Conservation (phyloP, 169 alveolate genomes). For the Cryptosporidium tyzzeri region DNA sequence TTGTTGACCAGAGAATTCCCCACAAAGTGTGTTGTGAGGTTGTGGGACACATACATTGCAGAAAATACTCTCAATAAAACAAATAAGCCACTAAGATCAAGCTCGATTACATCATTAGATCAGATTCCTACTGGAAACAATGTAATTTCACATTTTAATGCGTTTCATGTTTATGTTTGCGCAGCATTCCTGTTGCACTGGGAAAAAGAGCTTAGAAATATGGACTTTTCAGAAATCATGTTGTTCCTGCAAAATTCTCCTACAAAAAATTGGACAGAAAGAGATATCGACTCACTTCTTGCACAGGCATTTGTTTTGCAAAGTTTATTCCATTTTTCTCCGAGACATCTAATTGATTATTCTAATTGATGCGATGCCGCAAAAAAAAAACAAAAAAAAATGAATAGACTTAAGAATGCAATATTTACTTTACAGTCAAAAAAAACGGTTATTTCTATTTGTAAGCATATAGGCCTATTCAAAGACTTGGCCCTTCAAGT, state of each 20-base stretch:
- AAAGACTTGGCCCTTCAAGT: not conserved
- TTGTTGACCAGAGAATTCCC: constrained; percentile 73
- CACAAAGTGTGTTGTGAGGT: constrained; percentile 80
- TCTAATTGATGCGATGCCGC: not conserved
- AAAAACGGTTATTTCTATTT: constrained; percentile 7
- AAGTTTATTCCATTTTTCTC: constrained; percentile 82
- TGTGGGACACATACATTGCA: constrained; percentile 92
- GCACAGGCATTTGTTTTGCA: constrained; percentile 87
- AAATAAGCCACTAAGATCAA: constrained; percentile 33
- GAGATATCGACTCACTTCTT: constrained; percentile 90
- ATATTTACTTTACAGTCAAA: constrained; percentile 25
- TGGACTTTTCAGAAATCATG: constrained; percentile 89
- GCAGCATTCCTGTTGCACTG: constrained; percentile 89
- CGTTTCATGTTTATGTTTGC: constrained; percentile 90
- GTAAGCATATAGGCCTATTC: constrained; percentile 4
- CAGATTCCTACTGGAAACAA: constrained; percentile 32
- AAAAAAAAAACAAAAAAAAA: constrained; percentile 2
- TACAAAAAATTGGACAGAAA: constrained; percentile 88
- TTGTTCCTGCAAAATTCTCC: constrained; percentile 91
- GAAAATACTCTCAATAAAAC: constrained; percentile 79
- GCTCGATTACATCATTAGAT: constrained; percentile 66
- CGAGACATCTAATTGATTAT: constrained; percentile 79
- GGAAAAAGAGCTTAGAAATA: constrained; percentile 86
- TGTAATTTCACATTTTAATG: constrained; percentile 64
- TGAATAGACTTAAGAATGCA: constrained; percentile 1